Conservation (phyloP, 1,139 yeast genomes). For the Yamadazyma kanchanaburiensis region DNA sequence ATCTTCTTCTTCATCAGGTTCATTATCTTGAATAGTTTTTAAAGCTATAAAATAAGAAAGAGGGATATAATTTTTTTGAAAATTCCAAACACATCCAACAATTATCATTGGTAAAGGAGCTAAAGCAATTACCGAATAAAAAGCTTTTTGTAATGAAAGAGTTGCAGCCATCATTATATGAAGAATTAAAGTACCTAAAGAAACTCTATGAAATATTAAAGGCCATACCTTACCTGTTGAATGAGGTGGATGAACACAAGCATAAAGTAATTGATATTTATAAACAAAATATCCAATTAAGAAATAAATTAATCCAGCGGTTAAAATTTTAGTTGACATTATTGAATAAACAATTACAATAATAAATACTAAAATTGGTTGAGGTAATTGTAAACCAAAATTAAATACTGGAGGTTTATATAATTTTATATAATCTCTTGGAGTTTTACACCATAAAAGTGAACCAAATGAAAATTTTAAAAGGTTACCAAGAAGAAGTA, state of each 20-base stretch:
- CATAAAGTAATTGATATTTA: conserved; percentile 62
- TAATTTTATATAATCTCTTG: conserved; percentile 44
- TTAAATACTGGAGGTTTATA: conserved; percentile 65
- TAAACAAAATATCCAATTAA: conserved; percentile 60
- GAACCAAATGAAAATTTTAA: conserved; percentile 54
- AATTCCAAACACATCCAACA: conserved; percentile 68
- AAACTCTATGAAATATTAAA: conserved; percentile 55
- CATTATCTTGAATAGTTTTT: conserved; percentile 39
- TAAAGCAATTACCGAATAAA: conserved; percentile 64
- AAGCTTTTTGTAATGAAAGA: conserved; percentile 74
- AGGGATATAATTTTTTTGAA: conserved; percentile 78
- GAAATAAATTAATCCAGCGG: conserved; percentile 64
- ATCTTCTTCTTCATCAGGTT: conserved; percentile 16
- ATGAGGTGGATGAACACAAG: conserved; percentile 69
- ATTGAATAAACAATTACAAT: conserved; percentile 62
- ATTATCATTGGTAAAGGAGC: conserved; percentile 75
- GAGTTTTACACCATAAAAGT: conserved; percentile 50
- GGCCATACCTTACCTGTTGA: conserved; percentile 75
- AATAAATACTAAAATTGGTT: conserved; percentile 59
- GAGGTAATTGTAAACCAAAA: conserved; percentile 64
- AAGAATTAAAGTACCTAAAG: conserved; percentile 57
- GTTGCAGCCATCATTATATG: conserved; percentile 94
- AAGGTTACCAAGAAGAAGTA: conserved; percentile 65
- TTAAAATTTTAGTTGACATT: conserved; percentile 60
- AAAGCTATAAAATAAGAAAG: conserved; percentile 82